A percentile compares a stretch with the other conserved stretches of the same genome.
phyloP scores from a whole-genome alignment of 1,284 basidiomycete genomes.

The Apiotrichum mycotoxinovorans region DNA sequence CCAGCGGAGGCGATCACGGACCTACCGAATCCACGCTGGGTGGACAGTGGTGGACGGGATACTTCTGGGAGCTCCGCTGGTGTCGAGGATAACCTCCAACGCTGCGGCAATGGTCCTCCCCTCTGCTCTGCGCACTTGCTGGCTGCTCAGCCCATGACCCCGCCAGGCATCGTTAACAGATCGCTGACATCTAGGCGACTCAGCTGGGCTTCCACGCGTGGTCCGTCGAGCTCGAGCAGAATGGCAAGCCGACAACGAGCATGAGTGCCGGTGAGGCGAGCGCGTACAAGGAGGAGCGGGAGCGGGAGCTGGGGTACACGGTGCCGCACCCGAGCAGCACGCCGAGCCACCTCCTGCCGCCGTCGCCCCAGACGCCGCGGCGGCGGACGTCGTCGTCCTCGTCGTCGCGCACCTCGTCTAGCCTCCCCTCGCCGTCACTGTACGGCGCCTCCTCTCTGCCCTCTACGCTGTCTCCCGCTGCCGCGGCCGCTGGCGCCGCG shows the following conservation, averaged over 20 bases:
- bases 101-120: too few species aligned
- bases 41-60: too few species aligned
- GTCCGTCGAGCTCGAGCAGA: constrained; percentile 27
- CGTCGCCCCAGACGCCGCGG: not conserved
- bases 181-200: constrained; percentile 10
- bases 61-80: too few species aligned
- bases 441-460: not conserved
- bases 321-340: constrained; percentile 42
- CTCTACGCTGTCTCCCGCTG: not conserved
- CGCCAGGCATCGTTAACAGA: too few species aligned
- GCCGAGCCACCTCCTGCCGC: constrained; percentile 22
- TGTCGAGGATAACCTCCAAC: too few species aligned
- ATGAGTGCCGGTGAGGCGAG: not conserved
- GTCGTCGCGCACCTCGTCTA: not conserved
- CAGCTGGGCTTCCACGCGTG: constrained; percentile 41
- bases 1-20: too few species aligned
- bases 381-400: not conserved
- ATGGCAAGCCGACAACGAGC: constrained; percentile 47
- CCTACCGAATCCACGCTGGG: too few species aligned
- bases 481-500: not conserved
- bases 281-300: not conserved
- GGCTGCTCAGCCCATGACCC: not conserved
- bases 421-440: not conserved
- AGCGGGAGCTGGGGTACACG: constrained; percentile 29
- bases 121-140: too few species aligned